A percentile compares a stretch with the other conserved stretches of the same genome.
Evolutionary conservation across 495 filamentous ascomycete genomes (phyloP).

Genomic region (Penicillium longicatenatum): DNA sequence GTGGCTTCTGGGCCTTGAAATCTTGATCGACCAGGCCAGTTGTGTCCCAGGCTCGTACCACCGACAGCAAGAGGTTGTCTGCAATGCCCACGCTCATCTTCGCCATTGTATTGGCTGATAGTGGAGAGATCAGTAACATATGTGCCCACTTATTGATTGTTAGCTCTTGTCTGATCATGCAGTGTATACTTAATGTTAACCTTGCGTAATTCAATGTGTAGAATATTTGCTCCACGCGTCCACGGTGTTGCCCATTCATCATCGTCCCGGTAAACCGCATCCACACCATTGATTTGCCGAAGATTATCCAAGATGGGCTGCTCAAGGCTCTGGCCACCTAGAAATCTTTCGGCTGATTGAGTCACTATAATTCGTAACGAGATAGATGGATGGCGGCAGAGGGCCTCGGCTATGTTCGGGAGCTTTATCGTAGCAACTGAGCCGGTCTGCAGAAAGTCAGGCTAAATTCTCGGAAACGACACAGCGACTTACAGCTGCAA

Average conservation of each 20-base stretch:
- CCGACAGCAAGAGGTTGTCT: conserved; percentile 67
- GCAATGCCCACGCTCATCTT: conserved; percentile 70
- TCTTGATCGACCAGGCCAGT: conserved; percentile 57
- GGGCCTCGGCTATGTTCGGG: conserved; percentile 64
- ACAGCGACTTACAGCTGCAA: conserved; percentile 56
- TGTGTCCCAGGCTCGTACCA: conserved; percentile 89
- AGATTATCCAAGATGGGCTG: conserved; percentile 64
- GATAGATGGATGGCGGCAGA: conserved; percentile 56
- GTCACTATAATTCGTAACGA: conserved; percentile 82
- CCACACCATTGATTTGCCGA: conserved; percentile 57
- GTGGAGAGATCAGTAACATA: conserved; percentile 75
- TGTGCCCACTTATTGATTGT: conserved; percentile 61
- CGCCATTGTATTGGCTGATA: conserved; percentile 78
- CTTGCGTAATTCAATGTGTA: conserved; percentile 82
- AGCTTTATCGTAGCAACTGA: conserved; percentile 91
- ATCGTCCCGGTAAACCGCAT: conserved; percentile 71
- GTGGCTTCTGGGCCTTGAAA: conserved; percentile 25
- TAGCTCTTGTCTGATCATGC: not conserved
- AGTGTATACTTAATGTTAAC: conserved; percentile 1
- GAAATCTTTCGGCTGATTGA: conserved; percentile 67
- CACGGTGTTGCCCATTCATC: conserved; percentile 82
- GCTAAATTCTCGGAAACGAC: not conserved
- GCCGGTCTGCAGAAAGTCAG: conserved; percentile 44
- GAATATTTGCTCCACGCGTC: conserved; percentile 58
- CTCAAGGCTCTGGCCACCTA: conserved; percentile 65